Conservation (phyloP, 2,329 filamentous ascomycete species). For the Colletotrichum liaoningense region DNA sequence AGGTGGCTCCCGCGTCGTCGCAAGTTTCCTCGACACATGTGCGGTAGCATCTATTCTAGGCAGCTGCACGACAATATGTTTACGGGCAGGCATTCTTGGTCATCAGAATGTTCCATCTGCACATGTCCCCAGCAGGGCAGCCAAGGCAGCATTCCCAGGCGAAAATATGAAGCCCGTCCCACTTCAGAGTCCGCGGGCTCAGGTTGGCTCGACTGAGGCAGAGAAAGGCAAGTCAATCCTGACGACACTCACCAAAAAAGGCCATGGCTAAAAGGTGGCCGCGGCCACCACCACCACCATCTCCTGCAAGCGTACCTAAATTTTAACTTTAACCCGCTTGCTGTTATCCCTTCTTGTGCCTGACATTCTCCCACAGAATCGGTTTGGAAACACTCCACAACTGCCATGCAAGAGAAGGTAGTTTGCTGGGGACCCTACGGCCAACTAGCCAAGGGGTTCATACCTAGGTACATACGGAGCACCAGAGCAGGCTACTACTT, state of each 20-base stretch:
- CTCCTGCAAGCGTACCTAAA: not conserved
- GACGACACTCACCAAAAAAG: not conserved
- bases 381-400: slow-evolving; percentile 22
- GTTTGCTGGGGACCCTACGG: not conserved
- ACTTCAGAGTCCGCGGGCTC: not conserved
- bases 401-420: slow-evolving; percentile 17
- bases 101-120: not conserved
- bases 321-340: slow-evolving; percentile 14
- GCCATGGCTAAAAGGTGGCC: no score
- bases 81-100: no score
- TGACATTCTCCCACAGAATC: slow-evolving; percentile 18
- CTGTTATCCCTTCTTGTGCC: not conserved
- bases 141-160: not conserved
- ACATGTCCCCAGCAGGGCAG: not conserved
- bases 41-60: slow-evolving; percentile 16
- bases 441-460: not conserved
- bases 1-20: slow-evolving; percentile 5
- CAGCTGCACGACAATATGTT: no score
- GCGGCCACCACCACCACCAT: not conserved
- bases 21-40: slow-evolving; percentile 25
- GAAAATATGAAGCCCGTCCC: not conserved
- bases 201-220: not conserved
- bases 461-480: no score
- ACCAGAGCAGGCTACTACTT: no score
- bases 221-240: not conserved